These are phyloP conservation scores for Pistacia atlantica DNA, from an alignment of 345 rosid genomes.

Conservation along the genomic window DNA sequence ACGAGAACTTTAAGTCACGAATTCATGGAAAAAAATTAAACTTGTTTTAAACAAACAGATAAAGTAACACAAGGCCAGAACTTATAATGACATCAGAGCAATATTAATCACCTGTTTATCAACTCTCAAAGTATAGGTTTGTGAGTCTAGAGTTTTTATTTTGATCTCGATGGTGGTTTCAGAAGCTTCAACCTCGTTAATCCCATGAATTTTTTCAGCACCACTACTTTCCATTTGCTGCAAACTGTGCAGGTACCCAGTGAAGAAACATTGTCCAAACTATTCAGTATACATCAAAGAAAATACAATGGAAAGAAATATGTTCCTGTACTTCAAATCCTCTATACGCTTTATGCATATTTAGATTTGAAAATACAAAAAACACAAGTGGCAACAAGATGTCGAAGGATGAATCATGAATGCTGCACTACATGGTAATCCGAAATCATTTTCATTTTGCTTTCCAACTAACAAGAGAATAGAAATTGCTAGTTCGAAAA, in stretches of 20 bases:
- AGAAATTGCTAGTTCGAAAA: background rate
- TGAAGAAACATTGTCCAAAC: slow-evolving; percentile 27
- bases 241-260: slow-evolving; percentile 27
- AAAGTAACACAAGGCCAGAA: slow-evolving; percentile 6
- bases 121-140: slow-evolving; percentile 69
- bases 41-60: background rate
- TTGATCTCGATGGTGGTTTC: slow-evolving; percentile 69
- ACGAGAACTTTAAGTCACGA: background rate
- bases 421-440: background rate
- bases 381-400: background rate
- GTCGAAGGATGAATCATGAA: background rate
- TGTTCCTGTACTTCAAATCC: background rate
- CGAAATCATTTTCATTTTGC: background rate
- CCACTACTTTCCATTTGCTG: slow-evolving; percentile 54
- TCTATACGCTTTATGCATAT: background rate
- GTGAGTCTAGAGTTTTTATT: slow-evolving; percentile 74
- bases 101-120: slow-evolving; percentile 61
- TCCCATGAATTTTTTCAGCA: slow-evolving; percentile 34
- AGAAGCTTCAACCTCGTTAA: slow-evolving; percentile 43
- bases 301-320: background rate
- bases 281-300: background rate
- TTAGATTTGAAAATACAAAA: background rate
- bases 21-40: background rate
- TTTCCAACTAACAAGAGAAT: background rate
- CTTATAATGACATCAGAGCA: slow-evolving; percentile 8